phyloP scores from a whole-genome alignment of 371 early-diverging fungal species.

The Rhizomucor pusillus region DNA sequence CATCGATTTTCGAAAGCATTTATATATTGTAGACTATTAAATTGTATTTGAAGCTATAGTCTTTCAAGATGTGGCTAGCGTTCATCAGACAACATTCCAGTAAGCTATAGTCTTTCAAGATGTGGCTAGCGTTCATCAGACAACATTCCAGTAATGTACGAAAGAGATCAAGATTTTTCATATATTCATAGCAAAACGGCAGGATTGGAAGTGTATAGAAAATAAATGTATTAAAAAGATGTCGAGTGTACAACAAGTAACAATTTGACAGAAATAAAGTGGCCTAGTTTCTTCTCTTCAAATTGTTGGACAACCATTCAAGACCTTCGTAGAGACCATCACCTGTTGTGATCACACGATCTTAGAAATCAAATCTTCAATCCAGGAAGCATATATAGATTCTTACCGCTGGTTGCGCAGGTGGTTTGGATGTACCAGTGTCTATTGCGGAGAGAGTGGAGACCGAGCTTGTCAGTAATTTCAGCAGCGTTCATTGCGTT shows the following conservation, averaged over 20 bases:
- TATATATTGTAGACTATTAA: too few relatives aligned
- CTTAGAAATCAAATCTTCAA: background rate
- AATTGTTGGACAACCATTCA: constrained; percentile 67
- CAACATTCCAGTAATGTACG: too few relatives aligned
- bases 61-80: too few relatives aligned
- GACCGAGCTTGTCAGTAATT: constrained; percentile 87
- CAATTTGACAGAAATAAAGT: background rate
- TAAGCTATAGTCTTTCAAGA: too few relatives aligned
- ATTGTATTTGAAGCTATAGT: too few relatives aligned
- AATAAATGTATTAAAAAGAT: background rate
- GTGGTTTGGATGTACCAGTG: constrained; percentile 92
- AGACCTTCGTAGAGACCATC: constrained; percentile 96
- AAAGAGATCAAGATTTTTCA: too few relatives aligned
- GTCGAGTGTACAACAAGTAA: background rate
- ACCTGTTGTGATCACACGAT: constrained; percentile 19
- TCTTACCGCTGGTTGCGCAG: constrained; percentile 87
- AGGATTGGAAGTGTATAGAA: too few relatives aligned
- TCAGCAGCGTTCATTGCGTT: constrained; percentile 94
- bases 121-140: too few relatives aligned
- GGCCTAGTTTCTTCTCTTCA: constrained; percentile 40
- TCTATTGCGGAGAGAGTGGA: constrained; percentile 84
- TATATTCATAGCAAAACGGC: too few relatives aligned
- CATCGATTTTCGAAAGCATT: too few relatives aligned
- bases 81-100: too few relatives aligned
- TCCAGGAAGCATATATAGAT: background rate